Evolutionary conservation across 345 rosid species (phyloP).

Genomic region (Cardiospermum halicacabum): DNA sequence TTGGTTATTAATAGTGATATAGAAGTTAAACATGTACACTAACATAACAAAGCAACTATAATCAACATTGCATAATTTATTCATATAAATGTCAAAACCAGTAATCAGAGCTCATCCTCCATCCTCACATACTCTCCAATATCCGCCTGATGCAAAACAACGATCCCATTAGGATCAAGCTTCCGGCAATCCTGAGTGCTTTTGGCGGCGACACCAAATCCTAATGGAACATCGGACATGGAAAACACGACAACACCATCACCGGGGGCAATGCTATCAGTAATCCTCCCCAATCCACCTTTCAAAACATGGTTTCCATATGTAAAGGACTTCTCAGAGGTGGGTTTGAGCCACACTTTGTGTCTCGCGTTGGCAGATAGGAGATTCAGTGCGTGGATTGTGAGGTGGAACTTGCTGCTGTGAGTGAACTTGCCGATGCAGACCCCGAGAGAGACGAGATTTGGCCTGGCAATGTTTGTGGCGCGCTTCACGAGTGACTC

Average conservation of each 20-base stretch:
- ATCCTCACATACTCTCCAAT: slow-evolving; percentile 84
- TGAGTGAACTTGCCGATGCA: slow-evolving; percentile 87
- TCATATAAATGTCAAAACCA: not conserved
- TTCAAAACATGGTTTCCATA: slow-evolving; percentile 89
- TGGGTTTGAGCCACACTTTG: slow-evolving; percentile 93
- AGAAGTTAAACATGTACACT: too few species aligned
- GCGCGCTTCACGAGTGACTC: slow-evolving; percentile 80
- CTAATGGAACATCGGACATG: slow-evolving; percentile 80
- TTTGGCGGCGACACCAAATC: slow-evolving; percentile 76
- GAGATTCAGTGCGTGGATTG: slow-evolving; percentile 49
- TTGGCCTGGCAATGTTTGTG: slow-evolving; percentile 59
- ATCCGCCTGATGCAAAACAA: slow-evolving; percentile 82
- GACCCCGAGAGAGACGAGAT: slow-evolving; percentile 62
- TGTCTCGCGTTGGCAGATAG: slow-evolving; percentile 72
- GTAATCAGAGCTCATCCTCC: slow-evolving; percentile 77
- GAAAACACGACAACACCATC: slow-evolving; percentile 91
- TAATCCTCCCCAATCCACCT: slow-evolving; percentile 85
- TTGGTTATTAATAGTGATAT: too few species aligned
- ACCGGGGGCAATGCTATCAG: slow-evolving; percentile 65
- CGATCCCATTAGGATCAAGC: slow-evolving; percentile 78
- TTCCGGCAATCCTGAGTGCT: slow-evolving; percentile 87
- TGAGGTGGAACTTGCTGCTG: slow-evolving; percentile 70
- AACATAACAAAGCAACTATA: too few species aligned
- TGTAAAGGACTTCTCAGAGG: slow-evolving; percentile 86
- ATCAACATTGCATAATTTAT: too few species aligned